phyloP scores from a whole-genome alignment of 1,284 basidiomycete genomes.

The Ceratobasidium sp. region DNA sequence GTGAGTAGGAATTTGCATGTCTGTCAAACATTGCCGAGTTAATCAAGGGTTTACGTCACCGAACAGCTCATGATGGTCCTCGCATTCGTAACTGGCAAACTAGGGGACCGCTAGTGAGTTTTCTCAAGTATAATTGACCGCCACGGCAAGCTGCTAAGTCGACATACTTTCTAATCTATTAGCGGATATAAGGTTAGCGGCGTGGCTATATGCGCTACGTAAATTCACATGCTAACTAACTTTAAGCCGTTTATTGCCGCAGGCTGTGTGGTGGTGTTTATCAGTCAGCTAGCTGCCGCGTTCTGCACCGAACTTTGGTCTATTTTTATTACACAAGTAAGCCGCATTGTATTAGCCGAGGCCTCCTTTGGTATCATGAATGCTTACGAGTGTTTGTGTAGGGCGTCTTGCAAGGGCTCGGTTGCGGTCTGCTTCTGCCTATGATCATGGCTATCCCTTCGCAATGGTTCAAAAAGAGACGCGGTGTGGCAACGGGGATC shows the following conservation, averaged over 20 bases:
- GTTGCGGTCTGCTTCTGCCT: constrained; percentile 19
- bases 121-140: too few species aligned
- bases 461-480: constrained; percentile 52
- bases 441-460: constrained; percentile 47
- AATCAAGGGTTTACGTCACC: background rate
- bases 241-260: constrained; percentile 47
- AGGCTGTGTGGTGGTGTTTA: constrained; percentile 48
- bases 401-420: constrained; percentile 50
- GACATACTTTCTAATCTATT: background rate
- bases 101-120: constrained; percentile 47
- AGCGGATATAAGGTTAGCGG: constrained; percentile 3
- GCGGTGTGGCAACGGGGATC: constrained; percentile 51
- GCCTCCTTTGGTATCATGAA: constrained; percentile 15
- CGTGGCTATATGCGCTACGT: background rate
- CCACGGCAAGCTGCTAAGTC: too few species aligned
- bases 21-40: too few species aligned
- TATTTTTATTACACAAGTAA: constrained; percentile 51
- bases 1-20: constrained; percentile 16
- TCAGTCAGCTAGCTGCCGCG: constrained; percentile 47
- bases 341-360: background rate
- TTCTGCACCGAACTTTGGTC: constrained; percentile 52
- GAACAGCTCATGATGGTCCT: constrained; percentile 22
- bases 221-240: background rate
- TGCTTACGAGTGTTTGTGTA: constrained; percentile 46
- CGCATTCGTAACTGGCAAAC: constrained; percentile 35